Conservation (phyloP, 495 filamentous ascomycete genomes). For the Aspergillus funiculosus region DNA sequence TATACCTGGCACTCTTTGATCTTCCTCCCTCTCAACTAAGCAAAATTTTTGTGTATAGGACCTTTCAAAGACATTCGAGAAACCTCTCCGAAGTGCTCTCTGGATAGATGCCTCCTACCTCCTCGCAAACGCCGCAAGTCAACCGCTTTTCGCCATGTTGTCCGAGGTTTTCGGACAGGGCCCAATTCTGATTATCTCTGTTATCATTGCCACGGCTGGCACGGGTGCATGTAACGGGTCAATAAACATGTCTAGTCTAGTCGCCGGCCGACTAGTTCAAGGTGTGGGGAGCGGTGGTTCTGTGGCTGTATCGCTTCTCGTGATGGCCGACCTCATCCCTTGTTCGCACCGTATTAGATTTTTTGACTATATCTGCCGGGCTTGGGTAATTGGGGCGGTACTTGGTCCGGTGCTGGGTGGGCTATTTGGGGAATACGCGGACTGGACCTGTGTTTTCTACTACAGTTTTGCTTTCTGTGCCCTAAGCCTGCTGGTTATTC, state of each 20-base stretch:
- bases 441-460: constrained; percentile 41
- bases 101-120: constrained; percentile 42
- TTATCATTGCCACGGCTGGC: constrained; percentile 52
- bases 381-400: constrained; percentile 32
- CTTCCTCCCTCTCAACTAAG: constrained; percentile 1
- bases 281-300: constrained; percentile 70
- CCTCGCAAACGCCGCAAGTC: constrained; percentile 32
- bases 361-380: constrained; percentile 32
- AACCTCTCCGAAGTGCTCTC: constrained; percentile 29
- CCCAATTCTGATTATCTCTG: constrained; percentile 43
- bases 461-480: constrained; percentile 40
- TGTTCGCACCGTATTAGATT: constrained; percentile 37
- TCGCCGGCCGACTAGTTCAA: constrained; percentile 61
- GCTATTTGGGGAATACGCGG: constrained; percentile 29
- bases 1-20: constrained; percentile 4
- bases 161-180: constrained; percentile 39
- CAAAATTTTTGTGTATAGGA: constrained; percentile 16
- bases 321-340: constrained; percentile 59
- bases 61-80: constrained; percentile 24
- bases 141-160: constrained; percentile 37
- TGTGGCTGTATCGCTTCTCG: constrained; percentile 55
- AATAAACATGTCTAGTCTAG: constrained; percentile 52
- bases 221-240: constrained; percentile 56
- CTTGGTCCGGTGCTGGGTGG: constrained; percentile 38
- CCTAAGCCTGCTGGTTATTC: constrained; percentile 29